Evolutionary conservation across 768 basidiomycete species (phyloP).

Genomic region (Panellus pusillus): DNA sequence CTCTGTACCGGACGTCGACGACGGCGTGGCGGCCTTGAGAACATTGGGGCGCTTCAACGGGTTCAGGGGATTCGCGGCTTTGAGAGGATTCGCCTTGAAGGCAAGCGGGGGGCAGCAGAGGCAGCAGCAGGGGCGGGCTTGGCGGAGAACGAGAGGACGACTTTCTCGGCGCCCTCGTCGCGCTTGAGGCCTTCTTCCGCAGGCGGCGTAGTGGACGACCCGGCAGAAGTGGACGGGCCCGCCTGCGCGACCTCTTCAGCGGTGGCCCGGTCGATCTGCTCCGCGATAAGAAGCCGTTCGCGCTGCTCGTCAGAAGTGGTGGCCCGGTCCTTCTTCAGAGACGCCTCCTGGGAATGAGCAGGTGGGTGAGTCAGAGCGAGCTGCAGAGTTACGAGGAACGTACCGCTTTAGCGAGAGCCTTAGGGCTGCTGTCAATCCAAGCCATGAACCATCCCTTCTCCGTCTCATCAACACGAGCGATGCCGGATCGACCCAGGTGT

Average conservation of each 20-base stretch:
- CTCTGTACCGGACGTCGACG: conserved; percentile 35
- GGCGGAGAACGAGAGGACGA: conserved; percentile 69
- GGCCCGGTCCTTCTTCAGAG: conserved; percentile 86
- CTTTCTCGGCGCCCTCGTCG: conserved; percentile 69
- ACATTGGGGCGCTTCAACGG: conserved; percentile 73
- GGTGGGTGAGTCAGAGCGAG: conserved; percentile 9
- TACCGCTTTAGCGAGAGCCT: conserved; percentile 88
- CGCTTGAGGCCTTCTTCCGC: conserved; percentile 66
- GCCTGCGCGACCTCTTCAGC: conserved; percentile 38
- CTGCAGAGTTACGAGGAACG: conserved; percentile 23
- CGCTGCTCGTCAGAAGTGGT: conserved; percentile 94
- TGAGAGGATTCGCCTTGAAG: conserved; percentile 66
- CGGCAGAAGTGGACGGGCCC: conserved; percentile 30
- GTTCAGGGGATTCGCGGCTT: conserved; percentile 34
- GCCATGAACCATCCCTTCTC: conserved; percentile 98
- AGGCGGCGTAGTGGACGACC: conserved; percentile 34
- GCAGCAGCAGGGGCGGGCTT: conserved; percentile 45
- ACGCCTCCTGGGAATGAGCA: conserved; percentile 59
- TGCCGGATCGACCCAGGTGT: conserved; percentile 80
- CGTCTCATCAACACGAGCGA: conserved; percentile 94
- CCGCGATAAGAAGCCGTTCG: conserved; percentile 83
- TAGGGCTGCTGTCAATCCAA: conserved; percentile 97
- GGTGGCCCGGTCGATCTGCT: conserved; percentile 90
- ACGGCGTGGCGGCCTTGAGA: conserved; percentile 54
- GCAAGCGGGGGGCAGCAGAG: conserved; percentile 39